Percentiles rank a stretch among this genome's conserved stretches.
Evolutionary conservation across 2,329 filamentous ascomycete species (phyloP).

Genomic region (Phyllachora maydis): DNA sequence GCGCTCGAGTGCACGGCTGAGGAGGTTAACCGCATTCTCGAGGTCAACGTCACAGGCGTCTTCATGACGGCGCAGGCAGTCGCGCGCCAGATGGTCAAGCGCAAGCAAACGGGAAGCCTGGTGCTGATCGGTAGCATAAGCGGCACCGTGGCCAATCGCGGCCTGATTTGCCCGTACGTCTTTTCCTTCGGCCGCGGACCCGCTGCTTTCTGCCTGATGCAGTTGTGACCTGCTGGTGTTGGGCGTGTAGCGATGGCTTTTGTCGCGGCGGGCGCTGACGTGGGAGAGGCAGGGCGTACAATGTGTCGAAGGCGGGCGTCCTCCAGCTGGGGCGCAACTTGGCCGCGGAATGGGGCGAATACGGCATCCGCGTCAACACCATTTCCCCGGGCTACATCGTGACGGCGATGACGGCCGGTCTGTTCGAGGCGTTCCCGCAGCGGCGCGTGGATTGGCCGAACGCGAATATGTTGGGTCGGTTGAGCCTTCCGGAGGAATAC

Average conservation of each 20-base stretch:
- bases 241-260: too few species aligned
- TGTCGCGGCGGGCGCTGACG: too few species aligned
- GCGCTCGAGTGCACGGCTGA: conserved; percentile 64
- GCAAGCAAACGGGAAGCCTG: conserved; percentile 37
- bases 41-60: conserved; percentile 70
- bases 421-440: conserved; percentile 61
- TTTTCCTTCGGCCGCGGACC: too few species aligned
- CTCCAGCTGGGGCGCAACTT: conserved; percentile 51
- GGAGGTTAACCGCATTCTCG: conserved; percentile 59
- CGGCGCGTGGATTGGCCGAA: conserved; percentile 48
- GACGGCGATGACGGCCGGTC: conserved; percentile 63
- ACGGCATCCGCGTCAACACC: conserved; percentile 63
- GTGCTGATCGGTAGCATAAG: conserved; percentile 53
- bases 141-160: conserved; percentile 42
- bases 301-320: conserved; percentile 56
- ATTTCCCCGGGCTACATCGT: conserved; percentile 65
- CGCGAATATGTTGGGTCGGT: conserved; percentile 64
- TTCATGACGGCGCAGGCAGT: conserved; percentile 78
- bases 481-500: conserved; percentile 49
- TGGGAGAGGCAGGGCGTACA: conserved; percentile 52
- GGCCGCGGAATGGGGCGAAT: conserved; percentile 49
- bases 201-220: conserved; percentile 1
- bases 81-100: conserved; percentile 51
- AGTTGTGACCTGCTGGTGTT: too few species aligned
- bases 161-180: conserved; percentile 35